Evolutionary conservation across 2,329 filamentous ascomycete genomes (phyloP).

Genomic region (Xylaria sp.): DNA sequence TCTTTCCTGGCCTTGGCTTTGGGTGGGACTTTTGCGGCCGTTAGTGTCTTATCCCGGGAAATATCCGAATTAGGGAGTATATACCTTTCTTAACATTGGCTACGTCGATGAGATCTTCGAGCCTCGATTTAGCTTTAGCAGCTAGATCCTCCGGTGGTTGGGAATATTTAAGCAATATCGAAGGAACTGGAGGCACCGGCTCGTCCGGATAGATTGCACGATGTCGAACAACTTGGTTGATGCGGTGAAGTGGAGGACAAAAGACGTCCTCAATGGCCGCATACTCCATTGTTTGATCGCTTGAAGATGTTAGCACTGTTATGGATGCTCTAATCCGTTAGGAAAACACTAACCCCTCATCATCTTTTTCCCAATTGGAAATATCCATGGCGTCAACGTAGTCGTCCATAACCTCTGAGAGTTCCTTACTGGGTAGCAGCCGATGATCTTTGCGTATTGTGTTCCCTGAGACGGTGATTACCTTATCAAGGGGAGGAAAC

Average conservation of each 20-base stretch:
- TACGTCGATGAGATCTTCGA: conserved; percentile 67
- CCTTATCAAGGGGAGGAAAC: conserved; percentile 86
- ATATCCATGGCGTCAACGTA: conserved; percentile 96
- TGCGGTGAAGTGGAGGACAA: conserved; percentile 83
- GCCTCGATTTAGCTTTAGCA: conserved; percentile 54
- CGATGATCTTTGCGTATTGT: conserved; percentile 79
- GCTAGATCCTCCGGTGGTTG: conserved; percentile 70
- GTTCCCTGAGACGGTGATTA: conserved; percentile 85
- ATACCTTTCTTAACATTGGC: conserved; percentile 83
- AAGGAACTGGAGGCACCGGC: conserved; percentile 62
- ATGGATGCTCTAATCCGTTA: background rate
- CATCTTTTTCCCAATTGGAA: conserved; percentile 69
- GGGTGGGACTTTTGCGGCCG: conserved; percentile 63
- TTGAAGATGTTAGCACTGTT: conserved; percentile 40
- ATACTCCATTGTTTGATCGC: conserved; percentile 60
- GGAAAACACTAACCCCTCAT: conserved; percentile 64
- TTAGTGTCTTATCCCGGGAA: conserved; percentile 33
- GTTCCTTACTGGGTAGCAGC: conserved; percentile 74
- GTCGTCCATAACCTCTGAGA: conserved; percentile 81
- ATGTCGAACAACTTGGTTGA: conserved; percentile 82
- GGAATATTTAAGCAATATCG: conserved; percentile 72
- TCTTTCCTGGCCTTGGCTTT: conserved; percentile 75
- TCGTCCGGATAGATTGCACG: conserved; percentile 75
- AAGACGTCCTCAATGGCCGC: conserved; percentile 79
- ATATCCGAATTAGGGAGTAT: background rate